Base-by-base conservation (phyloP, 2,329 filamentous ascomycete genomes). In the Fusarium bulbicola region DNA sequence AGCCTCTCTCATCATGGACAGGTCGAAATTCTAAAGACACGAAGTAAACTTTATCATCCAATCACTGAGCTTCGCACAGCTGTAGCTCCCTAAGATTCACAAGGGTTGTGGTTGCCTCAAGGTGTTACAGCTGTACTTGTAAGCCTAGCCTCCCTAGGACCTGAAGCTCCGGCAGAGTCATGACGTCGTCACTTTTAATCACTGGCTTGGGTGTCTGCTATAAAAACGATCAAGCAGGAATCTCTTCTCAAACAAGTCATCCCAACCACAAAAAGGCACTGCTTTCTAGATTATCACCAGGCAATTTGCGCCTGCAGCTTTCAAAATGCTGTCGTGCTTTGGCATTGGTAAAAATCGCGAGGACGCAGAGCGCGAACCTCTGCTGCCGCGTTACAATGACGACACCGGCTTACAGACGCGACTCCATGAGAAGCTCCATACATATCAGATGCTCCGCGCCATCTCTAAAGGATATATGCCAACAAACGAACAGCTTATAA, bases 391-490 rank as follows among this genome's bases (percentile, higher is more conserved):
- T 77, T 96, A 96, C 86, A 86, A 91, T 77, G 92, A 97, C 81
- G 93, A 96, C 77, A 97, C 95, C 2, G 84, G 86, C 37, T 85
- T 95, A 60, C 93, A 97, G 86, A 87, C 91, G 53, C 87, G 91
- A 77, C 87, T 97, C 66, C 93, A 95, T 79, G 91, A 95, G 81
- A 98, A 97, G 86, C 88, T 98, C 68, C 95, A 97, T 83, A 92
- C 92, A 32, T 98, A 97, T 80, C 94, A 97, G 85, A 97, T 97
- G 92, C 80, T 95, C 34, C 89, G 93, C 59, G 95, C 95, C 61
- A 81, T 98, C 15, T 89, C 89, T 3, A 90, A 93, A 78, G 95
- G 95, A 11, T 98, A 91, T 82, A 95, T 98, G 92, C 95, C 95
- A 52, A 96, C 94, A 11, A 98, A 93, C 16, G 92, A 96, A 75